These are phyloP conservation scores for Citrus sp. DNA, from an alignment of 345 rosid species.

Conservation along the genomic window DNA sequence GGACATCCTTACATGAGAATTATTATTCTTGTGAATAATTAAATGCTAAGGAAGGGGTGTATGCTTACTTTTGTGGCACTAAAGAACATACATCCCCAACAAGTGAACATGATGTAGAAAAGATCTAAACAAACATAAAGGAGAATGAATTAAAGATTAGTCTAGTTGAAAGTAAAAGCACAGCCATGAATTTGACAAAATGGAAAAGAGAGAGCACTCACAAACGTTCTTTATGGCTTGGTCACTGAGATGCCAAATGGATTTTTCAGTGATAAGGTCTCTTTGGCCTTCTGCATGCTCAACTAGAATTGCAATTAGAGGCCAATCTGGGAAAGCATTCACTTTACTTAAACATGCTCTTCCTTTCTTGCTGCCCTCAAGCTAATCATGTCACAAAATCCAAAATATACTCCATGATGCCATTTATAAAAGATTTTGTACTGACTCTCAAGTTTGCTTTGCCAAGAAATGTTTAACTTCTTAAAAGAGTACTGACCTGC, in stretches of 20 bases:
- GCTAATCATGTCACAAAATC: slow-evolving; percentile 12
- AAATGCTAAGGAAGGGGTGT: not conserved
- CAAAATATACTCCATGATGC: not conserved
- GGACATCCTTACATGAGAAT: not conserved
- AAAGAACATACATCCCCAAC: slow-evolving; percentile 89
- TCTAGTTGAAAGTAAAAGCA: not conserved
- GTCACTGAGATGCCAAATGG: slow-evolving; percentile 83
- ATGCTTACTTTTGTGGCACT: slow-evolving; percentile 69
- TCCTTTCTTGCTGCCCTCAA: slow-evolving; percentile 22
- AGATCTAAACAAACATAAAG: slow-evolving; percentile 41
- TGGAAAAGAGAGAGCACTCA: slow-evolving; percentile 27
- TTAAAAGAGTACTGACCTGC: slow-evolving; percentile 22
- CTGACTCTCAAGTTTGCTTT: not conserved
- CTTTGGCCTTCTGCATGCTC: slow-evolving; percentile 71
- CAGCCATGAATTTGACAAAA: not conserved
- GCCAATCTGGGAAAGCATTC: slow-evolving; percentile 67
- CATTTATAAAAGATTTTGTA: not conserved
- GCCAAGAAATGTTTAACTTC: not conserved
- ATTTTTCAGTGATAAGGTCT: slow-evolving; percentile 63
- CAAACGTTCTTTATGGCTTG: slow-evolving; percentile 72
- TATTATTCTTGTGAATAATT: not conserved
- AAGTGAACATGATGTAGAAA: slow-evolving; percentile 85
- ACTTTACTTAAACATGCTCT: slow-evolving; percentile 37
- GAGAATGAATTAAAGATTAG: not conserved
- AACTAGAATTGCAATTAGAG: slow-evolving; percentile 81